Percentiles rank a stretch among this genome's conserved stretches.
Evolutionary conservation across 768 basidiomycete genomes (phyloP).

Genomic region (Suillus clintonianus): DNA sequence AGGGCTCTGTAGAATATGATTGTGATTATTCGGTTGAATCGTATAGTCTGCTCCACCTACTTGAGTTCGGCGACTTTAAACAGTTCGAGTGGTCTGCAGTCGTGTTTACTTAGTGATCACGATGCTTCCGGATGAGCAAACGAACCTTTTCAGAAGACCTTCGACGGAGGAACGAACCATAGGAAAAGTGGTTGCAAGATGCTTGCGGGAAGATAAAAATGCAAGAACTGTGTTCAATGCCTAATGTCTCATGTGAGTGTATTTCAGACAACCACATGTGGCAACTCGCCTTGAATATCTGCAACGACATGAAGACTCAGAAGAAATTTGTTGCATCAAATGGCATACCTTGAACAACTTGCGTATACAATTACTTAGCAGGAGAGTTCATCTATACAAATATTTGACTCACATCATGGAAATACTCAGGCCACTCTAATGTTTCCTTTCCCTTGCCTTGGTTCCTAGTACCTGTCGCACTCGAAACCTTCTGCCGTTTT

Average conservation of each 20-base stretch:
- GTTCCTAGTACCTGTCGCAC: constrained; percentile 8
- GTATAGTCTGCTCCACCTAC: constrained; percentile 35
- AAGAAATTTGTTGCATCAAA: background rate
- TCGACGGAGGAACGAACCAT: constrained; percentile 80
- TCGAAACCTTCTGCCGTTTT: constrained; percentile 19
- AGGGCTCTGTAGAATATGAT: constrained; percentile 54
- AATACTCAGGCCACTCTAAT: constrained; percentile 62
- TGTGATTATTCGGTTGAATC: background rate
- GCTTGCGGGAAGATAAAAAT: constrained; percentile 80
- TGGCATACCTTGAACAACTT: constrained; percentile 62
- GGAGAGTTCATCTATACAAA: background rate
- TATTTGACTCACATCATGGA: constrained; percentile 43
- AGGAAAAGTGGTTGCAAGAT: constrained; percentile 78
- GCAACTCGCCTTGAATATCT: constrained; percentile 47
- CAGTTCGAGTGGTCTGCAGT: constrained; percentile 73
- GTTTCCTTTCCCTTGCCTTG: constrained; percentile 22
- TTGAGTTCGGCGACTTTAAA: constrained; percentile 81
- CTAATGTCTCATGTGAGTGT: constrained; percentile 36
- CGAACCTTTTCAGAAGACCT: constrained; percentile 71
- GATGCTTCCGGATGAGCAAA: background rate
- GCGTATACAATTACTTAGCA: constrained; percentile 3
- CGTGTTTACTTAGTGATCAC: background rate
- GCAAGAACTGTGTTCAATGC: constrained; percentile 88
- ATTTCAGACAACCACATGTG: background rate
- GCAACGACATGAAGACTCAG: constrained; percentile 1